A percentile compares a stretch with the other conserved stretches of the same genome.
These are phyloP conservation scores for Euphorbia schlechtendalii DNA, from an alignment of 441 rosid species.

Conservation along the genomic window DNA sequence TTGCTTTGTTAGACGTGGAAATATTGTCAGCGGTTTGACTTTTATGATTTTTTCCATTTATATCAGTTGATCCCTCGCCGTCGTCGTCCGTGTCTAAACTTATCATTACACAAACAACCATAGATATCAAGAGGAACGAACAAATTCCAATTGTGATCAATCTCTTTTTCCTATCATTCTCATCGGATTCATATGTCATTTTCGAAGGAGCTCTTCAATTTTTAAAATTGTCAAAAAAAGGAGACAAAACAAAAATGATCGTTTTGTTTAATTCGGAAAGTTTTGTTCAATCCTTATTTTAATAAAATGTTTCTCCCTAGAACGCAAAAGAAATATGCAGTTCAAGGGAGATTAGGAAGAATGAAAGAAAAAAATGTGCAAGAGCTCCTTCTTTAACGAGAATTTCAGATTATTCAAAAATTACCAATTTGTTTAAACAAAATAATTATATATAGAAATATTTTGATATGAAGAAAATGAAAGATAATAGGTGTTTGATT, in stretches of 20 bases:
- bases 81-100: conserved; percentile 24
- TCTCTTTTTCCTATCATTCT: conserved; percentile 38
- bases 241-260: not conserved
- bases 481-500: not conserved
- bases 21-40: conserved; percentile 7
- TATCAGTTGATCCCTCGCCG: not conserved
- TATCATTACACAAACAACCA: conserved; percentile 46
- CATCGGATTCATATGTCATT: conserved; percentile 13
- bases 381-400: not conserved
- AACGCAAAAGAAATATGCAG: conserved; percentile 5
- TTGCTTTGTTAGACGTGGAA: conserved; percentile 49
- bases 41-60: not conserved
- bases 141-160: conserved; percentile 33
- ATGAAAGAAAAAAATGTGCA: not conserved
- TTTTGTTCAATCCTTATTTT: not conserved
- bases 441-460: not conserved
- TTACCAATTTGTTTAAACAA: not conserved
- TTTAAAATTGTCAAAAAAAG: not conserved
- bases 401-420: not conserved
- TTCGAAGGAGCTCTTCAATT: not conserved
- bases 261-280: not conserved
- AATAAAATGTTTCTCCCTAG: conserved; percentile 2
- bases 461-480: not conserved
- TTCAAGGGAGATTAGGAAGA: conserved; percentile 10
- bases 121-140: conserved; percentile 43